A percentile compares a stretch with the other conserved stretches of the same genome.
Evolutionary conservation across 495 filamentous ascomycete species (phyloP).

Genomic region (Aspergillus coremiiformis): DNA sequence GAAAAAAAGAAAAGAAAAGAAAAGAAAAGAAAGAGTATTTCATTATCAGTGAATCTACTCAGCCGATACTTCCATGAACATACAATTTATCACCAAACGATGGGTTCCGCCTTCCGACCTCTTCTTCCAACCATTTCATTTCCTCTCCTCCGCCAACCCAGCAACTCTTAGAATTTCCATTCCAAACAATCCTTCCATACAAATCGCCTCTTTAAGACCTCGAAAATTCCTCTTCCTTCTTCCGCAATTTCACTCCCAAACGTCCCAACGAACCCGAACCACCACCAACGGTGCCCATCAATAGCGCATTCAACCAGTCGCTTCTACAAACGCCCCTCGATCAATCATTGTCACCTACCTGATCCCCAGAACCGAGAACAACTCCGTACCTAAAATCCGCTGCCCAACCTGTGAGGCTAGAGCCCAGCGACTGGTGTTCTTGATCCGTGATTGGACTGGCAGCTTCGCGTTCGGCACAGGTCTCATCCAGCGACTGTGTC

Average conservation of each 20-base stretch:
- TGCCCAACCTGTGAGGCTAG: slow-evolving; percentile 43
- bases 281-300: slow-evolving; percentile 1
- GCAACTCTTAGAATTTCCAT: not conserved
- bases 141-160: not conserved
- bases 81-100: no score
- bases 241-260: not conserved
- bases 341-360: slow-evolving; percentile 8
- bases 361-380: slow-evolving; percentile 7
- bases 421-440: slow-evolving; percentile 16
- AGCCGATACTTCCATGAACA: no score
- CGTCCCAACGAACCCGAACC: not conserved
- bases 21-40: not conserved
- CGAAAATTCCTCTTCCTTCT: not conserved
- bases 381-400: slow-evolving; percentile 15
- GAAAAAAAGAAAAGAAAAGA: not conserved
- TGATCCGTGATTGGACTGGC: slow-evolving; percentile 20
- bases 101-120: not conserved
- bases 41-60: no score
- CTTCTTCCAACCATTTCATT: not conserved
- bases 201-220: not conserved
- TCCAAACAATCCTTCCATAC: not conserved
- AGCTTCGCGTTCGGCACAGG: slow-evolving; percentile 9
- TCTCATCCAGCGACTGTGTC: slow-evolving; percentile 11
- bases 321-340: slow-evolving; percentile 15
- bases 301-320: slow-evolving; percentile 8